Evolutionary conservation across 225 moss, liverwort and hornwort species (phyloP), one percentile per base, ranked within the genome.

Genomic region (Bryoerythrophyllum caledonicum): DNA sequence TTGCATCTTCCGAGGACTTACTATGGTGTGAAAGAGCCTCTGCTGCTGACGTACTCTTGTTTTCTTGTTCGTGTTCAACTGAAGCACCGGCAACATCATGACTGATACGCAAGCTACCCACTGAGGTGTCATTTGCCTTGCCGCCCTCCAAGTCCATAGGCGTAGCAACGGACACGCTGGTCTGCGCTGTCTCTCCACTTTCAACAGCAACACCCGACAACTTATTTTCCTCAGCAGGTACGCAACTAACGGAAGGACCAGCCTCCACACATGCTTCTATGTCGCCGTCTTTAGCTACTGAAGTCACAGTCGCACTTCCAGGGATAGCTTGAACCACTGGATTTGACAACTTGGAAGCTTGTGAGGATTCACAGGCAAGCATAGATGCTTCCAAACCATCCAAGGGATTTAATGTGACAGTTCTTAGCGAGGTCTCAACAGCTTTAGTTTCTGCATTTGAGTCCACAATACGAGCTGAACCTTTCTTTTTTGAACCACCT

Each of bases 401-500:
- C 27, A 60, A 32, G 43, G 73, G 19, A 32, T 32, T 77, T 46
- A 54, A 43, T 49, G 63, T 28, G 63, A 17, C 73, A 60, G 76
- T 74, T 28, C 67, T 72, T 49, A 71, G 25, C 15, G 55, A 78
- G 21, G 69, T 54, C 55, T 62, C 73, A 24, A 49, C 27, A 61
- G 46, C 65, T 48, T 57, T 64, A 3, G 59, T 23, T 51, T 75
- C 69, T 37, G 43, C 62, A 14, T 41, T 73, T 20, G 61, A 51
- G 41, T 43, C 78, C 58, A 60, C 13, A 37, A 20, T 66, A 68
- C 71, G 58, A 40, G 60, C 64, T 55, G 70, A 49, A 27, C 23
- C 24, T 63, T 76, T 88, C 74, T 79, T 88, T 81, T 80, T 88
- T 65, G 85, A 77, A 64, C 57, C 70, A 63, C 76, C 80, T 58